A percentile compares a stretch with the other conserved stretches of the same genome.
phyloP scores from a whole-genome alignment of 116 monocot genomes.

The Trichopus zeylanicus region DNA sequence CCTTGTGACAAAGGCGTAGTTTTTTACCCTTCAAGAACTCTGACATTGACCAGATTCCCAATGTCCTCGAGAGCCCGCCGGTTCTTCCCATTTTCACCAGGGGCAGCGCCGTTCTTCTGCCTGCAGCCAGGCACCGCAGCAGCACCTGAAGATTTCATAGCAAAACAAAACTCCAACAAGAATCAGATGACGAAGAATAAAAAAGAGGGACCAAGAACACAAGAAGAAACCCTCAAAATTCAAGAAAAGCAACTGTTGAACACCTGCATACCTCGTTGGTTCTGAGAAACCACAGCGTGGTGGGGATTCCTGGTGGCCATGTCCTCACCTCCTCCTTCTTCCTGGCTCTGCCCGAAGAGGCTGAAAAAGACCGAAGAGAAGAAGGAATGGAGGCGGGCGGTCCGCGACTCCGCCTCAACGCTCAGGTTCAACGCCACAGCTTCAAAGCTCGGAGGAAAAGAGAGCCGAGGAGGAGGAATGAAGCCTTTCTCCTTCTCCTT shows the following conservation, averaged over 20 bases:
- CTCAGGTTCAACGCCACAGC: constrained; percentile 10
- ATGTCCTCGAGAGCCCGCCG: constrained; percentile 38
- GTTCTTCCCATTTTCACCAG: constrained; percentile 22
- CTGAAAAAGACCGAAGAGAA: constrained; percentile 23
- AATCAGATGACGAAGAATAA: no score
- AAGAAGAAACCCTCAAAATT: no score
- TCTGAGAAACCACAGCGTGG: constrained; percentile 5
- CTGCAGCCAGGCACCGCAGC: not conserved
- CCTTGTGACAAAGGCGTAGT: not conserved
- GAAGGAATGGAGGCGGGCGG: constrained; percentile 19
- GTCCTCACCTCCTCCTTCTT: not conserved
- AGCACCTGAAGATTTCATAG: constrained; percentile 1
- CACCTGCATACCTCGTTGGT: constrained; percentile 9
- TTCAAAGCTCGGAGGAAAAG: not conserved
- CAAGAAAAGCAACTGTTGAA: not conserved
- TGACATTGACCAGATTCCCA: constrained; percentile 25
- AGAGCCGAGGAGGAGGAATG: not conserved
- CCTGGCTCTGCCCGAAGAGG: constrained; percentile 11
- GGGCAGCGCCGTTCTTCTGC: not conserved
- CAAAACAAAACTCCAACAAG: not conserved
- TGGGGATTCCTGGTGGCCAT: constrained; percentile 18
- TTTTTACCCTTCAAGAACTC: constrained; percentile 14
- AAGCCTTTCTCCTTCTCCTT: not conserved
- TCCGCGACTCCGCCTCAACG: constrained; percentile 18
- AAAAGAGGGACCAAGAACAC: no score